Percentiles rank a stretch among this genome's conserved stretches.
Evolutionary conservation across 176 grass and related monocot species (phyloP).

Genomic region (Alopecurus myosuroides): DNA sequence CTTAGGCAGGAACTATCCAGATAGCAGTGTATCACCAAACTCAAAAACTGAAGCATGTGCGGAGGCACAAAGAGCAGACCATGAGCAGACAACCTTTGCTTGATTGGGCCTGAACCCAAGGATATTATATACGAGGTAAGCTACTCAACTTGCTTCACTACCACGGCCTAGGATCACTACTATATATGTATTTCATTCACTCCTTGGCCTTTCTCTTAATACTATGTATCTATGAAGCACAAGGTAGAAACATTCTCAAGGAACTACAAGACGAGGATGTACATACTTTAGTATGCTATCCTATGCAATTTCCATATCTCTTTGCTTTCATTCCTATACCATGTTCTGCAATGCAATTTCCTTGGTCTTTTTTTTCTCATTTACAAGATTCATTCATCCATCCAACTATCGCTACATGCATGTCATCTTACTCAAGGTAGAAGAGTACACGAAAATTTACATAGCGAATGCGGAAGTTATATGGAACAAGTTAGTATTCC

Average conservation of each 20-base stretch:
- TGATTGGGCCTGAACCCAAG: not conserved
- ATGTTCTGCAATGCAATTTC: too few relatives aligned
- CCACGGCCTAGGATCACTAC: not conserved
- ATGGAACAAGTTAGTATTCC: too few relatives aligned
- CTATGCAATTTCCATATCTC: not conserved
- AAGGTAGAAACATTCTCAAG: not conserved
- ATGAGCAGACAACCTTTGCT: slow-evolving; percentile 63
- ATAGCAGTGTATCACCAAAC: not conserved
- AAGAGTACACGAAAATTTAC: too few relatives aligned
- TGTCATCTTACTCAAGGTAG: too few relatives aligned
- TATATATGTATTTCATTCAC: not conserved
- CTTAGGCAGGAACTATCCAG: too few relatives aligned
- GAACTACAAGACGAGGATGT: not conserved
- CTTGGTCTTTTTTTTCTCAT: too few relatives aligned
- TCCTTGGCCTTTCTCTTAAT: not conserved
- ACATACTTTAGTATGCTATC: too few relatives aligned
- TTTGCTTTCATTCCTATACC: not conserved
- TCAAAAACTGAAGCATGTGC: slow-evolving; percentile 15
- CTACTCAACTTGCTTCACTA: not conserved
- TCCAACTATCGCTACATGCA: not conserved
- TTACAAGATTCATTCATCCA: not conserved
- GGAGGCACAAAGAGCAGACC: slow-evolving; percentile 67
- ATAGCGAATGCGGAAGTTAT: too few relatives aligned
- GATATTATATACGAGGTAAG: not conserved
- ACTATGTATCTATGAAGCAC: not conserved